Base-by-base conservation (phyloP, 176 grass and related monocot species). In the Alopecurus myosuroides region DNA sequence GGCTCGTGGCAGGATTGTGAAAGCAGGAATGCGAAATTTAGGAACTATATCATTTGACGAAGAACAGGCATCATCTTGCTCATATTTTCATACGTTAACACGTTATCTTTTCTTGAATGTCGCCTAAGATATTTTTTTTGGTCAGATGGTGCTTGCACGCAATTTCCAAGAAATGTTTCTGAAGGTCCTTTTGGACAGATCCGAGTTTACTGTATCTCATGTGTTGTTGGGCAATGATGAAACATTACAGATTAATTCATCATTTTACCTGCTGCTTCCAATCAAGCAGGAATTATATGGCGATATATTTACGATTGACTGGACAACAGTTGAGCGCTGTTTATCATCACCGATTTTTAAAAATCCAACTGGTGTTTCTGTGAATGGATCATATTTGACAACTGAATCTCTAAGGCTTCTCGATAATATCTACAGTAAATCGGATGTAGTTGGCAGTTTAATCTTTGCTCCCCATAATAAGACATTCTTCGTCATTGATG, bases 81-180 rank as follows among this genome's bases (percentile, higher is more conserved):
- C 46, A 83, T 86, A 17, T 44, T 22, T 86, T 78, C 53, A 86
- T 72, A 37, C 9, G 40, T n/a, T 78, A 79, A 73, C n/a, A 67
- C 46, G 26, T 42, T 30, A 66, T 44, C 23, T 41, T 78, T 78
- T 46, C 40, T 82, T 77, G 66, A 57, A 57, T 19, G 26, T 77
- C 37, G 9, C 60, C 29, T 89, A 62, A 89, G 50, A 77, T 77
- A 40, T 53, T 81, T 13, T 79, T 81, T 31, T 82, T 50, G 35
- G 63, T 85, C 82, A 98, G 95, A 93, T 93, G 60, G 86, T 87
- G 62, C 85, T 95, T 15, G 93, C 91, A 76, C 85, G 85, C 75
- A 85, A 90, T 82, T 98, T 98, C 74, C 95, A 98, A 89, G 95
- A 95, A 88, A 93, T 95, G 91, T 98, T 73, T 88, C 88, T 98